Evolutionary conservation across 495 filamentous ascomycete genomes (phyloP).

Genomic region (Penicillium robsamsonii): DNA sequence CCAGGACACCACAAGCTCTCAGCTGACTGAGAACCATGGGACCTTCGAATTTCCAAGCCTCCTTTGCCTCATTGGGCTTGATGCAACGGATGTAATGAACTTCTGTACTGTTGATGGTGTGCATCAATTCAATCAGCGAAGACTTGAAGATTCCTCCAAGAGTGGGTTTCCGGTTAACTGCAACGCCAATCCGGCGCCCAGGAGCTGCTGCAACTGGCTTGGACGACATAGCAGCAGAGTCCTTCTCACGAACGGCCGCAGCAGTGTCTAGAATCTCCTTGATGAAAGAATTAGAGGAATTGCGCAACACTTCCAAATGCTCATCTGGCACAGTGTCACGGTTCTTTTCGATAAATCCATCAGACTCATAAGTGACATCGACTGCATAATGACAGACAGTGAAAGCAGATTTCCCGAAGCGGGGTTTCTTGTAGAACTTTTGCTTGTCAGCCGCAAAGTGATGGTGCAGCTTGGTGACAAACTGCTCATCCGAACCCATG

Average conservation of each 20-base stretch:
- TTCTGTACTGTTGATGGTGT: slow-evolving; percentile 94
- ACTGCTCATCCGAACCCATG: slow-evolving; percentile 96
- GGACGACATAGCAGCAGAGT: slow-evolving; percentile 68
- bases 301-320: slow-evolving; percentile 86
- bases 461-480: slow-evolving; percentile 95
- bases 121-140: slow-evolving; percentile 96
- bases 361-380: slow-evolving; percentile 99
- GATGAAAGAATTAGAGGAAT: slow-evolving; percentile 83
- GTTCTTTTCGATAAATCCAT: slow-evolving; percentile 99
- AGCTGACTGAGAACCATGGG: slow-evolving; percentile 98
- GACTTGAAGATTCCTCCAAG: slow-evolving; percentile 98
- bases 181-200: slow-evolving; percentile 82
- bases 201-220: slow-evolving; percentile 62
- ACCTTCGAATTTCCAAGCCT: slow-evolving; percentile 96
- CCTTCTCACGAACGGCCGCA: slow-evolving; percentile 84
- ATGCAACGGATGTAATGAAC: slow-evolving; percentile 99
- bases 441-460: slow-evolving; percentile 90
- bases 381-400: slow-evolving; percentile 99
- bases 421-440: slow-evolving; percentile 96
- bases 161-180: slow-evolving; percentile 93
- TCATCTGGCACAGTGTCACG: slow-evolving; percentile 98
- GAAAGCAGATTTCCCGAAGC: slow-evolving; percentile 96
- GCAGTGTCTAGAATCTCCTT: slow-evolving; percentile 81
- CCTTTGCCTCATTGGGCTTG: slow-evolving; percentile 98
- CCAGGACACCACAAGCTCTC: slow-evolving; percentile 96